phyloP scores from a whole-genome alignment of 1,139 yeast genomes.

The Magnusiomyces magnusii region DNA sequence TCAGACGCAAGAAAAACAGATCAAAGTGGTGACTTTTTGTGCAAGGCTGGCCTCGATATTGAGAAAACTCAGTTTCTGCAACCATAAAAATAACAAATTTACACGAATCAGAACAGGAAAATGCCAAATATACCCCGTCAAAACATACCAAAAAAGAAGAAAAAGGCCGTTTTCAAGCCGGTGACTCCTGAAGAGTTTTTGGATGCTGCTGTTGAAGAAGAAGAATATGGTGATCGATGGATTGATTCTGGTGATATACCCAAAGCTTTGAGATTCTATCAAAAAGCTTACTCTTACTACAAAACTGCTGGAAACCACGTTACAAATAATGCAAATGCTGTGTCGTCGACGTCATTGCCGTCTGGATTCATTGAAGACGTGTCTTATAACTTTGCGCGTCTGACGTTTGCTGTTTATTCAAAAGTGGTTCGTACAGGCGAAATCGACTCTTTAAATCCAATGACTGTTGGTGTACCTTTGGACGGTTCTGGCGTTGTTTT shows the following conservation, averaged over 20 bases:
- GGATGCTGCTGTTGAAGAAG: slow-evolving; percentile 26
- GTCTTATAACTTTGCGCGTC: slow-evolving; percentile 26
- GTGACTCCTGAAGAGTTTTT: slow-evolving; percentile 24
- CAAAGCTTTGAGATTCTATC: slow-evolving; percentile 28
- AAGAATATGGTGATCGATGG: slow-evolving; percentile 31
- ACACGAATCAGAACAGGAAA: neutral
- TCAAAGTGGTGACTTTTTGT: no score
- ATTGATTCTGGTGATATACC: slow-evolving; percentile 27
- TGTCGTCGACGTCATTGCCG: no score
- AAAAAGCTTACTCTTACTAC: slow-evolving; percentile 23
- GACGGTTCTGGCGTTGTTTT: slow-evolving; percentile 12
- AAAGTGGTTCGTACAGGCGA: slow-evolving; percentile 22
- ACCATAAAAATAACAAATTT: neutral
- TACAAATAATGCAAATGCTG: neutral
- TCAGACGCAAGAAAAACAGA: no score
- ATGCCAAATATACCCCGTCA: neutral
- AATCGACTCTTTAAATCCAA: slow-evolving; percentile 15
- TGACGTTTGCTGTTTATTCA: slow-evolving; percentile 25
- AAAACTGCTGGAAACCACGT: slow-evolving; percentile 17
- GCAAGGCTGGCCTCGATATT: no score
- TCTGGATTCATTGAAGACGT: slow-evolving; percentile 21
- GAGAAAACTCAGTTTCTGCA: neutral
- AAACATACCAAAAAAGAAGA: slow-evolving; percentile 9
- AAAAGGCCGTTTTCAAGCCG: slow-evolving; percentile 6
- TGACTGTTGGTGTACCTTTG: slow-evolving; percentile 5